Evolutionary conservation across 306 rosid species (phyloP), one percentile per base, ranked within the genome.

Genomic region (Malus sieversii): DNA sequence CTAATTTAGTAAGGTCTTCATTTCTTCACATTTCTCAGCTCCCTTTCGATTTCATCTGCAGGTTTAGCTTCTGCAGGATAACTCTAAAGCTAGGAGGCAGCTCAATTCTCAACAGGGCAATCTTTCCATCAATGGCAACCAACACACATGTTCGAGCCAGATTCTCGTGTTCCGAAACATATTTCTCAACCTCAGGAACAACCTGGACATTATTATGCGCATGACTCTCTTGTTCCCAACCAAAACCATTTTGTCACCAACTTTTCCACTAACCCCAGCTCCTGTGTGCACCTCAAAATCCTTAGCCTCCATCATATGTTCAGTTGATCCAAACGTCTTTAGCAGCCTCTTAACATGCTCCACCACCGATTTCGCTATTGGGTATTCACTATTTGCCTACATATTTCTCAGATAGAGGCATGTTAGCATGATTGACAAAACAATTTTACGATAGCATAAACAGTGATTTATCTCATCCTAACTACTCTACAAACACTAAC

Each of bases 211-310:
- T 81, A 78, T 25, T 83, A 75, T 88, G 78, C 83, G 82, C 95
- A 94, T 85, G 66, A 92, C 92, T 77, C 93, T 87, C 84, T 69
- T 88, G 90, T 90, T 94, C 75, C 97, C 96, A 68, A 92, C 96
- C 76, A 92, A 75, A 84, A 94, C 86, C 38, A 77, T 75, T 79
- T 78, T 89, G 46, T 73, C 87, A 30, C 88, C 96, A 75, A 92
- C 94, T 85, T 77, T 88, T 77, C 96, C 98, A 71, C 96, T 80
- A 75, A 94, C 96, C 11, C 98, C 96, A 48, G 88, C 84, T 73
- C 97, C 97, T 46, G 90, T 77, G 81, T 84, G 92, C 62, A 91
- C 98, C 87, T 90, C 92, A 78, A 94, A 94, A 82, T 90, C 94
- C 81, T 82, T 79, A 27, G 91, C 87, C 73, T 92, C 90, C 14